Base-by-base conservation (phyloP, 2,329 filamentous ascomycete species). In the Annulohypoxylon truncatum region DNA sequence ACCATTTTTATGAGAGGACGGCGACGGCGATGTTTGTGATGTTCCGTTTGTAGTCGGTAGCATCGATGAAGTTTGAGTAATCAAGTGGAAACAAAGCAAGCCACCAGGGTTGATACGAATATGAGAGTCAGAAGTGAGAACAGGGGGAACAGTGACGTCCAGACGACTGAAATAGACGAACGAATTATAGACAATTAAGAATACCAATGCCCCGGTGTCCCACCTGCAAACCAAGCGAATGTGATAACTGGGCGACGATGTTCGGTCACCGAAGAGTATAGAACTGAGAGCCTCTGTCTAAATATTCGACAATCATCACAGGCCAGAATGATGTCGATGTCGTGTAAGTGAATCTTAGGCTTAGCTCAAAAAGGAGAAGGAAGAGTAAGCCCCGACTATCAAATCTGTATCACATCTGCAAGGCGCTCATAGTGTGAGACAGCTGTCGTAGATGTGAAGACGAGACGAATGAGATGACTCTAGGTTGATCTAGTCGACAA, bases 351-450 rank as follows among this genome's bases (percentile, higher is more conserved):
- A 52, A 60, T 33, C 57, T 15, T 13, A 42, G 28, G 38, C 42
- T 48, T 61, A 40, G 56, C 15, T 56, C n/a, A 58, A 22, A 54
- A 50, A 12, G 20, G 57, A 29, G 15, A 35, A 42, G 28, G 29
- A 62, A 44, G n/a, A 38, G 40, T 20, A 50, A 42, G 12, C 10
- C 22, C 50, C 35, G 55, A 50, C 18, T 40, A 58, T 65, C 9
- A 54, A 54, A 55, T 70, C 35, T 52, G 61, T 64, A 63, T 68
- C 57, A 64, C 64, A 66, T 51, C 53, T 54, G 54, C 33, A 47
- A 61, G 26, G 31, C 44, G 40, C 24, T n/a, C 31, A 57, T 48
- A 38, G 46, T 26, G 42, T 52, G 33, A 55, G 50, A 55, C 48
- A 46, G 28, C 9, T 46, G 28, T 38, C 35, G 42, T 33, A 44